Base-by-base conservation (phyloP, 225 moss, liverwort and hornwort species). In the Bryoerythrophyllum caledonicum region DNA sequence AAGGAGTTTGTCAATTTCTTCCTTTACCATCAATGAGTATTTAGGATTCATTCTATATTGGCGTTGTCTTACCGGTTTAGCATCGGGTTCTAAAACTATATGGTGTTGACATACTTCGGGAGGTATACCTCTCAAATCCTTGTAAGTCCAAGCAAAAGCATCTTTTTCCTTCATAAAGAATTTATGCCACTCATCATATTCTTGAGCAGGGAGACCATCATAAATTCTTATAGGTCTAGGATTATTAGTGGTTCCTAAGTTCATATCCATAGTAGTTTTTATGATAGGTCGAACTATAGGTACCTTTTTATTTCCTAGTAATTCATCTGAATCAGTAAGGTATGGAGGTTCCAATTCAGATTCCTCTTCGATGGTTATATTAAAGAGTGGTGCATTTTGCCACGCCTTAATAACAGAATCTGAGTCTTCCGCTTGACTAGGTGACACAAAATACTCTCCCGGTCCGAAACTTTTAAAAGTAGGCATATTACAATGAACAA, bases 1-100 rank as follows among this genome's bases (percentile, higher is more conserved):
- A 1, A 67, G 26, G 0, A 79, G 3, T 4, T 79, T 73, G 6
- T 63, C 64, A 1, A 79, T 61, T 9, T 79, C 65, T 2, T 79
- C 65, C 2, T 72, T 70, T 1, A 79, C n/a, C 8, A 60, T 16
- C 1, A 26, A 26, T 1, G 34, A 61, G 17, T 61, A 61, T 10
- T 34, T 61, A 1, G 32, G 34, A 1, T 61, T 61, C 60, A 61
- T 61, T 10, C 32, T 34, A 20, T 61, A 61, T 61, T 61, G 32
- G 3, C 32, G 19, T 61, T 61, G 60, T 3, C 30, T 19, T 0
- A 61, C 8, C 0, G 3, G 34, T 1, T 7, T 5, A 19, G 1
- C 10, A 3, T 34, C 19, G 3, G 7, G 0, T 34, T 61, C 9
- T 61, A 32, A 19, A 0, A 34, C 60, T 7, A 61, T 61, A 0